These are phyloP conservation scores for Patellifolia procumbens DNA, from an alignment of 179 eudicot genomes.

Conservation along the genomic window DNA sequence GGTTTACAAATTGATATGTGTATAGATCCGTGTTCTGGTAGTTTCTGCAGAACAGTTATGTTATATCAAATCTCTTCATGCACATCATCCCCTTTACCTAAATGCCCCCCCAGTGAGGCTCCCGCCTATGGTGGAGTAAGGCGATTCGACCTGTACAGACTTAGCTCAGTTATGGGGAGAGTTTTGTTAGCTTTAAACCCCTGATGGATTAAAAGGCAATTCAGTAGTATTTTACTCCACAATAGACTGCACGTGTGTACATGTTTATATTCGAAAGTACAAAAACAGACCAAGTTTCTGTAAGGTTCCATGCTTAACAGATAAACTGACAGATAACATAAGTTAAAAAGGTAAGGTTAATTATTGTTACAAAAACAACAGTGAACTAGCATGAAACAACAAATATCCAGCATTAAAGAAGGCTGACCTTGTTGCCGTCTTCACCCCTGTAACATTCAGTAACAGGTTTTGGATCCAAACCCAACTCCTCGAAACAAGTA, in stretches of 20 bases:
- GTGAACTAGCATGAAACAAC: neutral
- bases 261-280: neutral
- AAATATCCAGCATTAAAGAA: neutral
- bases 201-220: neutral
- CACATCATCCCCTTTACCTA: neutral
- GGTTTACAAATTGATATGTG: no score
- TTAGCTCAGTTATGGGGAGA: neutral
- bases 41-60: no score
- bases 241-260: neutral
- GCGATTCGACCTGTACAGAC: neutral
- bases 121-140: neutral
- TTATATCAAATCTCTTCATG: no score
- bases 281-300: neutral
- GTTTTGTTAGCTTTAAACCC: neutral
- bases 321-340: neutral
- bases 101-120: neutral
- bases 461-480: slow-evolving; percentile 54
- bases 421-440: slow-evolving; percentile 60
- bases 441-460: slow-evolving; percentile 48
- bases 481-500: slow-evolving; percentile 55
- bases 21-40: no score
- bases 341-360: neutral
- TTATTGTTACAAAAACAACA: neutral
- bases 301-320: neutral
- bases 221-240: neutral